Conservation (phyloP, 257 asterid species). For the Fraxinus pennsylvanica region DNA sequence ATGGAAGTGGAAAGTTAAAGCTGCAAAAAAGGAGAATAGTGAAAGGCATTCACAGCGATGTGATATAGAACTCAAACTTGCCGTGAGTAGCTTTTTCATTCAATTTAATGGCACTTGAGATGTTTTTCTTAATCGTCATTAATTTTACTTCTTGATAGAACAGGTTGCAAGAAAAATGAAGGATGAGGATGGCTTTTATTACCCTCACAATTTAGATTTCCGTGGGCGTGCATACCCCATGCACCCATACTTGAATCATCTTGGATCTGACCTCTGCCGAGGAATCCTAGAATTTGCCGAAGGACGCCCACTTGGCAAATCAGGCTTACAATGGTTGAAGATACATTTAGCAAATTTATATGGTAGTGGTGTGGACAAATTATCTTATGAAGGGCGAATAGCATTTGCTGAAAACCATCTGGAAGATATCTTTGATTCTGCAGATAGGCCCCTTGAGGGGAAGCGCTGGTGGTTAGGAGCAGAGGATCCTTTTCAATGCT, state of each 20-base stretch:
- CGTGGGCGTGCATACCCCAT: slow-evolving; percentile 99
- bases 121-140: slow-evolving; percentile 14
- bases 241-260: slow-evolving; percentile 97
- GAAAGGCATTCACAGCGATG: slow-evolving; percentile 95
- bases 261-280: slow-evolving; percentile 93
- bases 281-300: slow-evolving; percentile 93
- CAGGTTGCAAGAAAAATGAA: slow-evolving; percentile 97
- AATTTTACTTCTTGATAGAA: slow-evolving; percentile 36
- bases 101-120: slow-evolving; percentile 14
- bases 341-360: slow-evolving; percentile 82
- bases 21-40: slow-evolving; percentile 65
- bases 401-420: slow-evolving; percentile 77
- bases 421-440: slow-evolving; percentile 91
- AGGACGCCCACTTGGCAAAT: slow-evolving; percentile 93
- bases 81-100: slow-evolving; percentile 57
- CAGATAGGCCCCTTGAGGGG: slow-evolving; percentile 96
- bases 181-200: slow-evolving; percentile 94
- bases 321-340: slow-evolving; percentile 88
- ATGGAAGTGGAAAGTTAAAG: slow-evolving; percentile 88
- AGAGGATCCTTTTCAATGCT: slow-evolving; percentile 96
- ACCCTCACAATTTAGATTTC: slow-evolving; percentile 96
- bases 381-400: slow-evolving; percentile 74
- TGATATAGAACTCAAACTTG: slow-evolving; percentile 91
- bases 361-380: slow-evolving; percentile 93
- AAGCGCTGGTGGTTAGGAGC: slow-evolving; percentile 93